phyloP scores from a whole-genome alignment of 1,139 yeast genomes.

The Saccharomycopsis hybrid region DNA sequence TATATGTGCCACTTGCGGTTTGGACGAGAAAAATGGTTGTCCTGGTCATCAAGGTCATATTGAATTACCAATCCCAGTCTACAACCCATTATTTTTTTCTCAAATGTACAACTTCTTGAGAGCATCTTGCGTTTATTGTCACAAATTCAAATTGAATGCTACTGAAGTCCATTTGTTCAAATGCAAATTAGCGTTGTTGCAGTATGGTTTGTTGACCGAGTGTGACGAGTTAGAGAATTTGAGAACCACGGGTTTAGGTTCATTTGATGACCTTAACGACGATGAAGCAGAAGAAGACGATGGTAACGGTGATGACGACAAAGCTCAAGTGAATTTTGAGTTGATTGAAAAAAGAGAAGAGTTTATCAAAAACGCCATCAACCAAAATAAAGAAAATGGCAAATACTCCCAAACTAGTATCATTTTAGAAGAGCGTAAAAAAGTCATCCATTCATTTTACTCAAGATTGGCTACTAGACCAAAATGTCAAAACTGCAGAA shows the following conservation, averaged over 20 bases:
- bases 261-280: constrained; percentile 33
- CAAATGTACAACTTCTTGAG: constrained; percentile 83
- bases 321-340: constrained; percentile 31
- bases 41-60: constrained; percentile 99
- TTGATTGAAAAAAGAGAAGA: constrained; percentile 55
- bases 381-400: constrained; percentile 24
- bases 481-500: constrained; percentile 92
- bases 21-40: constrained; percentile 79
- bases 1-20: constrained; percentile 91
- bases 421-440: constrained; percentile 81
- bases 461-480: constrained; percentile 66
- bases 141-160: constrained; percentile 64
- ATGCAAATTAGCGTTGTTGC: constrained; percentile 76
- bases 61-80: constrained; percentile 91
- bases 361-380: constrained; percentile 65
- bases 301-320: constrained; percentile 29
- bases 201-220: constrained; percentile 83
- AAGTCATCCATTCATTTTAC: constrained; percentile 68
- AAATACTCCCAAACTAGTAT: constrained; percentile 32
- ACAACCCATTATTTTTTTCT: constrained; percentile 88
- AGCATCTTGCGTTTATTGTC: constrained; percentile 86
- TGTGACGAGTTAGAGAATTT: constrained; percentile 65
- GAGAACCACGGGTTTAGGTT: constrained; percentile 33
- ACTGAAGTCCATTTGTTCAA: constrained; percentile 68
- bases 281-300: constrained; percentile 32